Base-by-base conservation (phyloP, 2,329 filamentous ascomycete species). In the Aspergillus ustus region DNA sequence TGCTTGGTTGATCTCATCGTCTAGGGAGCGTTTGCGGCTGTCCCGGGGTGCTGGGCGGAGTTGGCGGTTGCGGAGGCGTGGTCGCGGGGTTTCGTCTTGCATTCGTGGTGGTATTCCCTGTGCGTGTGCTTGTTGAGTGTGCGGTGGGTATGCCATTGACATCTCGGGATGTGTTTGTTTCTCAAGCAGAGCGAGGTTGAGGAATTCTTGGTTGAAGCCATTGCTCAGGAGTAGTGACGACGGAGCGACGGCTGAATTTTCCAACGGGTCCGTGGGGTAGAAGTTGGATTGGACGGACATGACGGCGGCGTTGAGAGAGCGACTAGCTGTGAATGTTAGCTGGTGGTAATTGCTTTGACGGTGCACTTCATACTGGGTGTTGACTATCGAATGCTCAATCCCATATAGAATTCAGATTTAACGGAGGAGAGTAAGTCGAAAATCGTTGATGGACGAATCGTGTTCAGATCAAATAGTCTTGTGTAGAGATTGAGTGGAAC, bases 281-380 rank as follows among this genome's bases (percentile, higher is more conserved):
- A 52, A 53, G 15, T 37, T 28, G 13, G 57, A 28, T 40, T 59
- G 25, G n/a, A 25, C 20, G 9, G 57, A 46, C 57, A 59, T 59
- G 34, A 13, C 15, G 11, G 11, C 13, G 5, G 34, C 11, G 13
- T 11, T 4, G 13, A 40, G 11, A 15, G 15, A 40, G 34, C 34
- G 15, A 40, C 34, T 40, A 25, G 4, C 4, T 25, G 11, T 40
- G 34, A 4, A 40, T 13, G 11, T 40, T 11, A 40, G 34, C 6
- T 15, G 9, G 15, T 40, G 34, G 1, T 40, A 15, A 40, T 40
- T 11, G 2, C 13, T 13, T 15, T 11, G 11, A 40, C 15, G 8
- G 8, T 40, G 34, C 4, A 11, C 34, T 40, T 11, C 34, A 15
- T 40, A 40, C 34, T 2, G 15, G 34, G 9, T 40, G 34, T 40